These are phyloP conservation scores for Russula sp. DNA, from an alignment of 768 basidiomycete genomes.

Conservation along the genomic window DNA sequence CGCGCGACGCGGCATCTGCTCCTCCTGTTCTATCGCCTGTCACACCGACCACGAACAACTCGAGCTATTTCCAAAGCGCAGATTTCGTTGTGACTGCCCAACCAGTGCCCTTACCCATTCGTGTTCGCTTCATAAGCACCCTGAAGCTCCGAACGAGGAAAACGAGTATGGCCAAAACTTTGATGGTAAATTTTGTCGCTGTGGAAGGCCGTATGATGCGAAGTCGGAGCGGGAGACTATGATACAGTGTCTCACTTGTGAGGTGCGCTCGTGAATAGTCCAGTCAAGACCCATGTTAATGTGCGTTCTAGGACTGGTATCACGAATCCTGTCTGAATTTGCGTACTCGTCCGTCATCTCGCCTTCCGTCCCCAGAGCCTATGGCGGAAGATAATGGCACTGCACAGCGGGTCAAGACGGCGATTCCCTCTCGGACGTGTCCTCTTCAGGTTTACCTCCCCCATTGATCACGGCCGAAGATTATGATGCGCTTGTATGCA, in stretches of 20 bases:
- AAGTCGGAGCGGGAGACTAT: slow-evolving; percentile 76
- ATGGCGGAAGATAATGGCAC: not conserved
- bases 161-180: slow-evolving; percentile 80
- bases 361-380: slow-evolving; percentile 39
- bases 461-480: slow-evolving; percentile 63
- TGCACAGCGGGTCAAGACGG: slow-evolving; percentile 37
- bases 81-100: slow-evolving; percentile 83
- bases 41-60: slow-evolving; percentile 85
- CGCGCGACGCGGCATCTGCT: slow-evolving; percentile 66
- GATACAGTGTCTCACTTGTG: slow-evolving; percentile 85
- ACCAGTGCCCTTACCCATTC: slow-evolving; percentile 56
- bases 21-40: slow-evolving; percentile 83
- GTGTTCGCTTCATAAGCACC: slow-evolving; percentile 58
- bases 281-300: slow-evolving; percentile 15
- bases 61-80: slow-evolving; percentile 82
- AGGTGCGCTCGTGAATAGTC: slow-evolving; percentile 48
- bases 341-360: slow-evolving; percentile 57
- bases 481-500: slow-evolving; percentile 77
- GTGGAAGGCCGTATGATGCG: slow-evolving; percentile 67
- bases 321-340: slow-evolving; percentile 87
- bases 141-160: slow-evolving; percentile 52
- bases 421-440: slow-evolving; percentile 58
- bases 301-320: slow-evolving; percentile 71
- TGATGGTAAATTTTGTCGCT: slow-evolving; percentile 67
- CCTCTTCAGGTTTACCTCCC: slow-evolving; percentile 63